phyloP scores from a whole-genome alignment of 2,329 filamentous ascomycete genomes.

The Ophiostoma ulmi region DNA sequence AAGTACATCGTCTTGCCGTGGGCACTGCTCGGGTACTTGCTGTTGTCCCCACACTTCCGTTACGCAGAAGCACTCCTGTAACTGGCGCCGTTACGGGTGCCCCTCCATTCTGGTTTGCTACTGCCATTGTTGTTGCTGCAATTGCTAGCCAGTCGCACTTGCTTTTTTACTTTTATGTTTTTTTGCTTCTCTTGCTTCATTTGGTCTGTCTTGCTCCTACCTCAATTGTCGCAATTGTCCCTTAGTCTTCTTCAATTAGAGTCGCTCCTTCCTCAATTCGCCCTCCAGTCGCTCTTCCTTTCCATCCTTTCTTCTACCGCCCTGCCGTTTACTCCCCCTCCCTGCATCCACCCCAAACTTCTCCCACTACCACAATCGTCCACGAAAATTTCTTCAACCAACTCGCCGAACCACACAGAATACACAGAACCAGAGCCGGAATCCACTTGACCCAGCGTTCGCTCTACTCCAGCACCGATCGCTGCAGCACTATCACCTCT shows the following conservation, averaged over 20 bases:
- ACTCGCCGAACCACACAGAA: slow-evolving; percentile 10
- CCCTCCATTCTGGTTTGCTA: background rate
- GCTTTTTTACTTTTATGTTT: background rate
- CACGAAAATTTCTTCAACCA: slow-evolving; percentile 22
- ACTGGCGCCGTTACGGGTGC: slow-evolving; percentile 14
- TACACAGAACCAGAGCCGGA: background rate
- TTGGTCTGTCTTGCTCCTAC: background rate
- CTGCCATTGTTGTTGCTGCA: background rate
- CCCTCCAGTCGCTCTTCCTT: background rate
- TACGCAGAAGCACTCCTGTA: slow-evolving; percentile 24
- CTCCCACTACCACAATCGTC: background rate
- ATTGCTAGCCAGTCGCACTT: background rate
- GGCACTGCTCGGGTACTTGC: slow-evolving; percentile 13
- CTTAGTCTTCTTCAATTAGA: background rate
- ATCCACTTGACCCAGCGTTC: slow-evolving; percentile 8
- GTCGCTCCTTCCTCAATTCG: background rate
- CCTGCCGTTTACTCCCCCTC: background rate
- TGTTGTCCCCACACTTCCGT: slow-evolving; percentile 24
- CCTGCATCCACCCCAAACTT: slow-evolving; percentile 15
- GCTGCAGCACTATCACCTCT: slow-evolving; percentile 18
- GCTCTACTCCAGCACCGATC: background rate
- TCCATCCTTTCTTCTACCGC: background rate
- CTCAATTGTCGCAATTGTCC: background rate
- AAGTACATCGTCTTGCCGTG: slow-evolving; percentile 16
- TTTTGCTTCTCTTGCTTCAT: background rate